These are phyloP conservation scores for Vigna radiata DNA, from an alignment of 306 rosid genomes.

Conservation along the genomic window DNA sequence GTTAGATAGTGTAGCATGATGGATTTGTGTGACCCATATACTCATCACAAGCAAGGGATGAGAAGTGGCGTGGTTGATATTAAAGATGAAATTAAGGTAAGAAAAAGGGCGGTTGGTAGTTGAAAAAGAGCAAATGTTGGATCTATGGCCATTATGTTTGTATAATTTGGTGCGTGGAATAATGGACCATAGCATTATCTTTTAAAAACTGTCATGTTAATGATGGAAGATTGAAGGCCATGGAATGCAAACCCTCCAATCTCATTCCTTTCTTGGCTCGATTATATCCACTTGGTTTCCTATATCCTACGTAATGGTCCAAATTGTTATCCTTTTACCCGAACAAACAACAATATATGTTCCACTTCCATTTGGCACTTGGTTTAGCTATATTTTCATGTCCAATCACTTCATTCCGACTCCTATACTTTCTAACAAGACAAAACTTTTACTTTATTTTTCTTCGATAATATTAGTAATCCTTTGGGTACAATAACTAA, in stretches of 20 bases:
- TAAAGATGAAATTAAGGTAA: background rate
- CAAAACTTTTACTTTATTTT: too few relatives aligned
- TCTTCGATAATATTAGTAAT: too few relatives aligned
- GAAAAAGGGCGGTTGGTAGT: constrained; percentile 16
- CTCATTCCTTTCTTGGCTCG: constrained; percentile 37
- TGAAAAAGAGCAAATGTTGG: constrained; percentile 34
- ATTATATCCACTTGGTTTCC: constrained; percentile 39
- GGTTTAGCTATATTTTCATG: constrained; percentile 11
- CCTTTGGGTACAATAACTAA: too few relatives aligned
- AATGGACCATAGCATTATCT: constrained; percentile 52
- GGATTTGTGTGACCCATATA: constrained; percentile 37
- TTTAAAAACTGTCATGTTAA: constrained; percentile 34
- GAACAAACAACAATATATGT: background rate
- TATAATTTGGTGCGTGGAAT: constrained; percentile 46
- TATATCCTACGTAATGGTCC: constrained; percentile 35
- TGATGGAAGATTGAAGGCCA: constrained; percentile 42
- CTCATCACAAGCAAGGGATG: constrained; percentile 30
- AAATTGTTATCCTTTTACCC: constrained; percentile 29
- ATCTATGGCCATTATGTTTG: constrained; percentile 46
- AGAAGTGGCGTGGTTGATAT: constrained; percentile 44
- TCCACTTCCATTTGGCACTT: constrained; percentile 20
- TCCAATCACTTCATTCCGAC: background rate
- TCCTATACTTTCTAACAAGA: too few relatives aligned
- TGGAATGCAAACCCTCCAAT: constrained; percentile 22
- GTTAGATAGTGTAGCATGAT: constrained; percentile 36